Evolutionary conservation across 164 flowering plant genomes (phyloP).

Genomic region (Sextonia rubra): DNA sequence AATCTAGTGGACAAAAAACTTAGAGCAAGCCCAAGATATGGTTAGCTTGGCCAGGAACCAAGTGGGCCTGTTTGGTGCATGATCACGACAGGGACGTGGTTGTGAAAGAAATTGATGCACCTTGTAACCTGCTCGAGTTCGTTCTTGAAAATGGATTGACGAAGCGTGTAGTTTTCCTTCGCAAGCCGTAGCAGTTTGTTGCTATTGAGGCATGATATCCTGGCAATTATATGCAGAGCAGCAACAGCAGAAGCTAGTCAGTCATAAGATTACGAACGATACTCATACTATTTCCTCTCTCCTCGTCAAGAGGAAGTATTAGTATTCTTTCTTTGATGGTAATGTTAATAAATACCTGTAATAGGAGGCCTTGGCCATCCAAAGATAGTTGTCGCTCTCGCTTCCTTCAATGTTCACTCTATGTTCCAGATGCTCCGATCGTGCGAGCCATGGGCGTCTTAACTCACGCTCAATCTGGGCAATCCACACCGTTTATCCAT

Average conservation of each 20-base stretch:
- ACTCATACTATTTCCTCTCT: background rate
- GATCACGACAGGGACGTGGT: no score
- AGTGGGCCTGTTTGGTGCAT: no score
- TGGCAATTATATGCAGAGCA: background rate
- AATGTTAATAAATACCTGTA: constrained; percentile 1
- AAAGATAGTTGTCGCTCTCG: background rate
- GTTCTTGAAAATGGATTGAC: constrained; percentile 6
- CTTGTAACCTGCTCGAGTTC: constrained; percentile 4
- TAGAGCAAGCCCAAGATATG: no score
- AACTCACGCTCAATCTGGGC: constrained; percentile 12
- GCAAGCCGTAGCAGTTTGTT: background rate
- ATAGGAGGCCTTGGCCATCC: constrained; percentile 6
- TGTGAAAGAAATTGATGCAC: background rate
- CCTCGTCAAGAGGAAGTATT: no score
- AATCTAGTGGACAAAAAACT: no score
- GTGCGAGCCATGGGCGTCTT: constrained; percentile 8
- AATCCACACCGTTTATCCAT: background rate
- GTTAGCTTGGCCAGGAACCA: no score
- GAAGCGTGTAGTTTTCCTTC: background rate
- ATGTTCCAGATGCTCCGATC: constrained; percentile 11
- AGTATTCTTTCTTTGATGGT: no score
- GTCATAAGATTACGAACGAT: background rate
- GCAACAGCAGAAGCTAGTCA: no score
- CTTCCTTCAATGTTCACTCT: constrained; percentile 5
- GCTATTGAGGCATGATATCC: constrained; percentile 3